A percentile compares a stretch with the other conserved stretches of the same genome.
phyloP scores from a whole-genome alignment of 176 grass and related monocot species.

The Paspalum notatum region DNA sequence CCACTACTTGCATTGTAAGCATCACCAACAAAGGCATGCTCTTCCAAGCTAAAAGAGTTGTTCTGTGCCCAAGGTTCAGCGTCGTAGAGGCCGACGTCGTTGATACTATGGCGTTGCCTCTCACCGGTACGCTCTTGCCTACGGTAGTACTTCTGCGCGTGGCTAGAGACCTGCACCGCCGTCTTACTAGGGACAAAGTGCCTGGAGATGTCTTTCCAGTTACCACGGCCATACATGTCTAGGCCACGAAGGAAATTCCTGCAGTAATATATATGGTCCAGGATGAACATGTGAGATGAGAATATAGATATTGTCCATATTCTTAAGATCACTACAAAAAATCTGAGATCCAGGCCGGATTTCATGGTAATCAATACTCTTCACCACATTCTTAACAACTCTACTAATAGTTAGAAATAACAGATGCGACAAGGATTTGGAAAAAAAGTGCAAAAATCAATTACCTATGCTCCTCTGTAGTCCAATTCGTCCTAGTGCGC shows the following conservation, averaged over 20 bases:
- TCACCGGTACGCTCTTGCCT: neutral
- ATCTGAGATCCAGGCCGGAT: too few species aligned
- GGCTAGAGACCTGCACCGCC: conserved; percentile 15
- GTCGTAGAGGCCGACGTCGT: conserved; percentile 29
- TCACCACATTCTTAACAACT: neutral
- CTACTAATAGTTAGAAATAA: neutral
- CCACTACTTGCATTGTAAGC: neutral
- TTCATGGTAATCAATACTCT: neutral
- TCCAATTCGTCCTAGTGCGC: conserved; percentile 16
- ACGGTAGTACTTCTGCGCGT: conserved; percentile 36
- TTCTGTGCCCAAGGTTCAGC: neutral
- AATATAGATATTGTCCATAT: neutral
- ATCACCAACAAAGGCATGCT: neutral
- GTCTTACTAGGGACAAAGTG: conserved; percentile 29
- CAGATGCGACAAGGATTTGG: neutral
- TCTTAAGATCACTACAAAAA: neutral
- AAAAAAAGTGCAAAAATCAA: neutral
- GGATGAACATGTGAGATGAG: neutral
- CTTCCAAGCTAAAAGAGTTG: neutral
- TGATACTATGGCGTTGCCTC: conserved; percentile 26
- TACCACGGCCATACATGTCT: neutral
- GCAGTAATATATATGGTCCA: neutral
- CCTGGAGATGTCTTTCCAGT: conserved; percentile 38
- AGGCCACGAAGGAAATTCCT: conserved; percentile 34
- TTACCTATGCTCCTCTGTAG: conserved; percentile 23